Base-by-base conservation (phyloP, 805 yeast genomes). In the Kregervanrija delftensis region DNA sequence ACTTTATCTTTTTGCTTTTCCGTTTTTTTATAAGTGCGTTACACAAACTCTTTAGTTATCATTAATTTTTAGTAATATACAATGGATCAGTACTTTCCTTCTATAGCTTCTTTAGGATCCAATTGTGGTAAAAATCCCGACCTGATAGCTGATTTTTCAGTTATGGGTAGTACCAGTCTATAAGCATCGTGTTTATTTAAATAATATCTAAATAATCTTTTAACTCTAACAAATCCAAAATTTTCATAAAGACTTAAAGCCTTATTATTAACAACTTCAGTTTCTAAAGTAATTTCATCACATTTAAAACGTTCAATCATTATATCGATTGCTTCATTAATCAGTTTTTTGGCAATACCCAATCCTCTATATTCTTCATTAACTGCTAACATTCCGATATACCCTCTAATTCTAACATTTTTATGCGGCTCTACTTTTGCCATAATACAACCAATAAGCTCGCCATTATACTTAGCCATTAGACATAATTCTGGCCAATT, bases 351-450 rank as follows among this genome's bases (percentile, higher is more conserved):
- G 3, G 97, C 97, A 39, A 90, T 83, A 1, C 96, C 96, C 37
- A 67, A 68, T 3, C 95, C 90, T 44, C 99, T 69, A 59, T 73
- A 81, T 12, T 65, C 59, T 34, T 79, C 78, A 41, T 81, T 81
- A 11, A 91, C 95, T 0, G 95, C 96, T 44, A 93, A 67, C 99
- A 93, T 93, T 2, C 97, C 99, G 30, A 93, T 90, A 58, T 93
- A 93, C 0, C 99, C 99, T 48, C 99, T 72, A 53, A 72, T 59
- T 48, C 96, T 71, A 10, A 77, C 81, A 16, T 74, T 72, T 47
- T 91, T 72, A 63, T 91, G 97, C 1, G 76, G 69, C 50, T 86
- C 95, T 11, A 81, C 77, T 56, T 89, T 87, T 42, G 95, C 81
- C 6, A 93, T 86, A 8, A 91, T 81, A 34, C 84, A 86, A 3